phyloP scores from a whole-genome alignment of 306 rosid species.

The Corylus americana region DNA sequence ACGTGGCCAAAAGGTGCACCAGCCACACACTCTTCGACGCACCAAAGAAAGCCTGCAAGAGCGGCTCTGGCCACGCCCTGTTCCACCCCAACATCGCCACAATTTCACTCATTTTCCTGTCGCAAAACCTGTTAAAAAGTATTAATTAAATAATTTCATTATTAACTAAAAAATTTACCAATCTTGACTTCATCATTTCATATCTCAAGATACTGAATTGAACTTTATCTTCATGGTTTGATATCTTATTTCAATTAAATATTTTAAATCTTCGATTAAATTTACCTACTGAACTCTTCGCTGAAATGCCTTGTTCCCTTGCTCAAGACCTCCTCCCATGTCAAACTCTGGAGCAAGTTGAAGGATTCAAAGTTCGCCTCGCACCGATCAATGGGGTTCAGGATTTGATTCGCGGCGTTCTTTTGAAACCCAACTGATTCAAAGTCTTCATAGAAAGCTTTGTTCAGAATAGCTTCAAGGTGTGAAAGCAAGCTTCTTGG shows the following conservation, averaged over 20 bases:
- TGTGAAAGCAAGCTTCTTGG: slow-evolving; percentile 59
- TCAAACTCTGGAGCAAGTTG: slow-evolving; percentile 50
- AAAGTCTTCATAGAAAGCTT: slow-evolving; percentile 79
- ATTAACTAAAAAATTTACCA: too few relatives aligned
- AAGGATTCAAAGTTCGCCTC: slow-evolving; percentile 60
- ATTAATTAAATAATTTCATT: too few relatives aligned
- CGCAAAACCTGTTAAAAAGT: slow-evolving; percentile 53
- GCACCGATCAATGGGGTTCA: slow-evolving; percentile 66
- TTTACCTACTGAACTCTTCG: slow-evolving; percentile 65
- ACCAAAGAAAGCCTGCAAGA: slow-evolving; percentile 83
- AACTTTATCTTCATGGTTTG: too few relatives aligned
- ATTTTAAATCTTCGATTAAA: too few relatives aligned
- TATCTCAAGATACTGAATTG: too few relatives aligned
- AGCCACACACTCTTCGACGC: slow-evolving; percentile 91
- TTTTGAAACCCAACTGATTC: slow-evolving; percentile 73
- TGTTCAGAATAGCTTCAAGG: slow-evolving; percentile 72
- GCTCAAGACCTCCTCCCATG: slow-evolving; percentile 88
- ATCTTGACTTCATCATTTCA: too few relatives aligned
- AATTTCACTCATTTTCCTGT: slow-evolving; percentile 92
- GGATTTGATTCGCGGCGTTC: slow-evolving; percentile 39
- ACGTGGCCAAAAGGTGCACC: slow-evolving; percentile 77
- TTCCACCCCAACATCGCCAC: slow-evolving; percentile 91
- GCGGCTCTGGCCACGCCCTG: slow-evolving; percentile 91
- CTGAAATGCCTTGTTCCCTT: slow-evolving; percentile 95
- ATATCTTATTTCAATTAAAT: too few relatives aligned